Conservation (phyloP, 148 eudicot species). For the Silene latifolia region DNA sequence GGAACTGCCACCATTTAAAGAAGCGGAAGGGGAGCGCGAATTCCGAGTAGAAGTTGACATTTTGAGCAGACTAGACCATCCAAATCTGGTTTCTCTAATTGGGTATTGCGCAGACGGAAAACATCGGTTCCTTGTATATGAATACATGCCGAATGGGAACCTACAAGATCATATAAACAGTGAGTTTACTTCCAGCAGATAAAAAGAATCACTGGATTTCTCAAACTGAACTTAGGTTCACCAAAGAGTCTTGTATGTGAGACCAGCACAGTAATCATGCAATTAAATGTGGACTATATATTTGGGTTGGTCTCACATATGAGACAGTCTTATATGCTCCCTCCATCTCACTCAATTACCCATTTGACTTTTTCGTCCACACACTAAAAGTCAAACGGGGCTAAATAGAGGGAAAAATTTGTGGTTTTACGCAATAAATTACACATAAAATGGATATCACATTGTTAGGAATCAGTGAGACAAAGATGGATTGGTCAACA, state of each 20-base stretch:
- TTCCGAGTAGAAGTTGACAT: slow-evolving; percentile 94
- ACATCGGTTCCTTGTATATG: slow-evolving; percentile 83
- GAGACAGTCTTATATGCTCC: neutral
- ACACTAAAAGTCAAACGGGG: neutral
- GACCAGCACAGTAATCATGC: slow-evolving; percentile 20
- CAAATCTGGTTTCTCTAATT: slow-evolving; percentile 77
- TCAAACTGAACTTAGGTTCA: slow-evolving; percentile 10
- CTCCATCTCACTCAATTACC: neutral
- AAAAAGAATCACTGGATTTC: neutral
- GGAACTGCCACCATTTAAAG: slow-evolving; percentile 71
- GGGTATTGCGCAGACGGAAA: slow-evolving; percentile 96
- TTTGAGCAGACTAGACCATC: slow-evolving; percentile 87
- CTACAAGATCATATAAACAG: slow-evolving; percentile 86
- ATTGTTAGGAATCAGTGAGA: slow-evolving; percentile 49
- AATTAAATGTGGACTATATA: neutral
- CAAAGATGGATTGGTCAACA: slow-evolving; percentile 80
- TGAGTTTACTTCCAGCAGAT: slow-evolving; percentile 25
- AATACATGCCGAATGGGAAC: slow-evolving; percentile 82
- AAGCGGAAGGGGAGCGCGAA: slow-evolving; percentile 89
- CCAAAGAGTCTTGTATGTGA: slow-evolving; percentile 32
- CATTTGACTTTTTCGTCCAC: neutral
- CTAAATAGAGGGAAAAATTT: too few relatives aligned
- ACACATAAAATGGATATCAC: neutral
- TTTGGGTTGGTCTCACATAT: neutral
- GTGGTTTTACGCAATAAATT: neutral